Base-by-base conservation (phyloP, 1,139 yeast species). In the Blastobotrys aristatus region DNA sequence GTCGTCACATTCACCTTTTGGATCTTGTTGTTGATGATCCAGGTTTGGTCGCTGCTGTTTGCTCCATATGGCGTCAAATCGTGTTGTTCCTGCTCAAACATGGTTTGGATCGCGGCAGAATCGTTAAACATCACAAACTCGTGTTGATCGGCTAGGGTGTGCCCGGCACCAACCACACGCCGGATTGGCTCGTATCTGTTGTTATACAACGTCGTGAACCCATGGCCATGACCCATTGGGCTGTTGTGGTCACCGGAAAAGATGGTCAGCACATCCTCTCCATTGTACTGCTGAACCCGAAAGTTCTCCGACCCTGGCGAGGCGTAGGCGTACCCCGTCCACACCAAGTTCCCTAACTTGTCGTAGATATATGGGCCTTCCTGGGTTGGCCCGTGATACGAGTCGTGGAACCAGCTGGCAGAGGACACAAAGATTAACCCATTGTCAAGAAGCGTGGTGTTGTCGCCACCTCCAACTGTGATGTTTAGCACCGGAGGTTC, bases 1-100 rank as follows among this genome's bases (percentile, higher is more conserved):
- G 69, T 63, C 17, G 57, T 62, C 42, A 69, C 54, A 53, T 70
- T 72, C 4, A 69, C 38, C 50, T 70, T 73, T 22, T 30, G 36
- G n/a, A 49, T 34, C 26, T 20, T 22, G 43, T 47, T 47, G 31
- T 48, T 43, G 16, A 44, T 44, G 11, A 51, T 50, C 53, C 35
- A 39, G 6, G 4, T 14, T 13, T 39, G 20, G 14, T n/a, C 27
- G 10, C 17, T 39, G 10, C 17, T 39, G 10, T 22, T 6, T n/a
- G 40, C 42, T 10, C 36, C 36, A 16, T 33, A 33, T 4, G 5
- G 6, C 16, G 43, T 30, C 22, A 51, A 27, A 30, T 51, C 53
- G 29, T 34, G 17, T 6, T 51, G 50, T 6, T 41, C 39, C 2
- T 49, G 43, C 38, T 35, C 47, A 36, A 50, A 51, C 8, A 33